A percentile compares a stretch with the other conserved stretches of the same genome.
phyloP scores from a whole-genome alignment of 2,329 filamentous ascomycete genomes.

The Cercospora sojina region DNA sequence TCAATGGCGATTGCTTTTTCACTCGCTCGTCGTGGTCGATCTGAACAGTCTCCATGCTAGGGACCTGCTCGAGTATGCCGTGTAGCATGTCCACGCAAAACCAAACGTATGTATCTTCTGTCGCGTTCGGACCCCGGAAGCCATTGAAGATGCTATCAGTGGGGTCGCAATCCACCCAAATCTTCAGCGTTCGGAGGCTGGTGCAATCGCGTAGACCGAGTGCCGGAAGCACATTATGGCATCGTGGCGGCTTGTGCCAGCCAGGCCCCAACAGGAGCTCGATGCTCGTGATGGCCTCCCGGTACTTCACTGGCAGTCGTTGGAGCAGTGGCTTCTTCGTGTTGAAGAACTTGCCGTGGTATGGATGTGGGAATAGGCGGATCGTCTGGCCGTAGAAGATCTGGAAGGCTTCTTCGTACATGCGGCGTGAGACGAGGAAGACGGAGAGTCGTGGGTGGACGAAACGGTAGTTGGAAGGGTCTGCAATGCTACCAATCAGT shows the following conservation, averaged over 20 bases:
- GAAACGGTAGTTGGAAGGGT: constrained; percentile 63
- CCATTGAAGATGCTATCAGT: constrained; percentile 64
- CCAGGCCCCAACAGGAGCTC: constrained; percentile 72
- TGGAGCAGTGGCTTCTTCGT: constrained; percentile 70
- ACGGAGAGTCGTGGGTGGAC: constrained; percentile 59
- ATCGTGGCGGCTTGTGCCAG: constrained; percentile 67
- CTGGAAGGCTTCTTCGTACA: constrained; percentile 64
- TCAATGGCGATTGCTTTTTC: constrained; percentile 63
- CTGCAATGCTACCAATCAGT: constrained; percentile 34
- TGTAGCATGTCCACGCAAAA: constrained; percentile 62
- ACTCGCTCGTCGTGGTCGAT: constrained; percentile 70
- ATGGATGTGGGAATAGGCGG: constrained; percentile 66
- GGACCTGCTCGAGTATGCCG: constrained; percentile 57
- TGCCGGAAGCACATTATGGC: constrained; percentile 66
- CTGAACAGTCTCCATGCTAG: constrained; percentile 58
- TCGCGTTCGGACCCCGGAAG: constrained; percentile 55
- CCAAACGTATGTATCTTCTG: constrained; percentile 67
- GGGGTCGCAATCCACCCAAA: constrained; percentile 73
- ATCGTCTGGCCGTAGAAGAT: constrained; percentile 65
- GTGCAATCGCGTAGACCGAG: constrained; percentile 64
- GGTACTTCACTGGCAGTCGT: constrained; percentile 61
- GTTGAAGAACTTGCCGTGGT: constrained; percentile 66
- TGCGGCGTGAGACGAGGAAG: constrained; percentile 59
- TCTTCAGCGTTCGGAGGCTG: constrained; percentile 58
- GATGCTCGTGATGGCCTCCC: constrained; percentile 60